Percentiles rank a stretch among this genome's conserved stretches.
Conservation (phyloP, 768 basidiomycete species). For the Trametes sanguinea region DNA sequence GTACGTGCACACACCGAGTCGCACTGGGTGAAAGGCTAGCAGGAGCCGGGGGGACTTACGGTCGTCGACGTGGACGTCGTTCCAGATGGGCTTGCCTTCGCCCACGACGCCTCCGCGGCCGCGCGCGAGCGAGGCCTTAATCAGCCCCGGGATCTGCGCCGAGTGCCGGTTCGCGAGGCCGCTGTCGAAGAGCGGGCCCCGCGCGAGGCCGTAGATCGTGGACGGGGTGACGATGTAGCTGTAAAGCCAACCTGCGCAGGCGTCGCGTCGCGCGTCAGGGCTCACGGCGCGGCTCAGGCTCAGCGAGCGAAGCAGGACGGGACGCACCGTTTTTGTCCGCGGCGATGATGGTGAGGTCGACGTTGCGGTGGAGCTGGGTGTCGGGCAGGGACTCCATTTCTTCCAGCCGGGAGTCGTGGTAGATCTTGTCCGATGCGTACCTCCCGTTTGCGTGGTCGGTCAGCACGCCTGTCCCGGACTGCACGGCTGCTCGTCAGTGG, state of each 20-base stretch:
- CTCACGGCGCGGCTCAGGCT: too few species aligned
- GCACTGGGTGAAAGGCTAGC: too few species aligned
- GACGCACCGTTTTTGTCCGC: slow-evolving; percentile 49
- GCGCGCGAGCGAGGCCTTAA: slow-evolving; percentile 44
- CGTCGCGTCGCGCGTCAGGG: background rate
- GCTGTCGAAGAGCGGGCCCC: slow-evolving; percentile 45
- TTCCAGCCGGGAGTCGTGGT: slow-evolving; percentile 44
- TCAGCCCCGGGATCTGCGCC: slow-evolving; percentile 46
- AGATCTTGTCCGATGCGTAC: slow-evolving; percentile 37
- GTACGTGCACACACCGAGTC: too few species aligned
- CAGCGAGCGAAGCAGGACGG: slow-evolving; percentile 5
- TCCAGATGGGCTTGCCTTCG: slow-evolving; percentile 58
- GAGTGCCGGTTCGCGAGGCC: slow-evolving; percentile 54
- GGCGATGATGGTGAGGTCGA: slow-evolving; percentile 49
- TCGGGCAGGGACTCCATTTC: slow-evolving; percentile 47
- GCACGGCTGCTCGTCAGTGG: background rate
- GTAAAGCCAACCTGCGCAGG: slow-evolving; percentile 43
- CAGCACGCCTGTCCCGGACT: slow-evolving; percentile 38
- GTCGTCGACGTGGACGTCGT: slow-evolving; percentile 54
- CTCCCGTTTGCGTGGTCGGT: slow-evolving; percentile 47
- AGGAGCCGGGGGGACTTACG: slow-evolving; percentile 33
- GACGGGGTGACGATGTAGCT: slow-evolving; percentile 53
- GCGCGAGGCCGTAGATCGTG: slow-evolving; percentile 58
- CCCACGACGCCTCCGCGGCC: slow-evolving; percentile 54
- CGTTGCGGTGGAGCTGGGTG: slow-evolving; percentile 48